Conservation (phyloP, 2,329 filamentous ascomycete genomes). For the Acarospora socialis region DNA sequence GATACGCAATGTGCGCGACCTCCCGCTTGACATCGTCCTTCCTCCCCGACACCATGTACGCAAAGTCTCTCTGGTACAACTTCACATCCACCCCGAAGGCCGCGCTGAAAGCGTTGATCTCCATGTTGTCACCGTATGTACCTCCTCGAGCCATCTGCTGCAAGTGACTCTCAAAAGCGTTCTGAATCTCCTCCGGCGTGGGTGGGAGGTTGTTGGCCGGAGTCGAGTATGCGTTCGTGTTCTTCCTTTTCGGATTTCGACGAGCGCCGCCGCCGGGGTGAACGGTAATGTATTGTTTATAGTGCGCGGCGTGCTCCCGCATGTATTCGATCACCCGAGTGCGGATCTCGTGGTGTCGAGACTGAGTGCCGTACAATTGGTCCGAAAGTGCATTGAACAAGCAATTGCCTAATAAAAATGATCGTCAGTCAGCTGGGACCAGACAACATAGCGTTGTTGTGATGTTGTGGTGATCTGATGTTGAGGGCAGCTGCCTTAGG, state of each 20-base stretch:
- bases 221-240: constrained; percentile 33
- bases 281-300: constrained; percentile 49
- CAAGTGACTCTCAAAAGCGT: constrained; percentile 45
- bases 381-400: constrained; percentile 55
- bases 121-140: constrained; percentile 52
- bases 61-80: constrained; percentile 43
- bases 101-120: constrained; percentile 51
- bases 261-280: constrained; percentile 39
- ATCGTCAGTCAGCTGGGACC: constrained; percentile 11
- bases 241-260: constrained; percentile 44
- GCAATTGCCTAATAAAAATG: constrained; percentile 43
- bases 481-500: neutral
- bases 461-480: constrained; percentile 2
- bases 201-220: constrained; percentile 33
- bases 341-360: constrained; percentile 44
- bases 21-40: constrained; percentile 22
- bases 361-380: constrained; percentile 49
- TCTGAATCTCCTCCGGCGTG: constrained; percentile 41
- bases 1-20: constrained; percentile 46
- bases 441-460: constrained; percentile 9
- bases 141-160: constrained; percentile 44
- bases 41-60: constrained; percentile 35
- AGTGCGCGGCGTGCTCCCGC: constrained; percentile 44
- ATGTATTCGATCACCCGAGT: constrained; percentile 47
- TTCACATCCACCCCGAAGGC: constrained; percentile 48